Percentiles rank a stretch among this genome's conserved stretches.
phyloP scores from a whole-genome alignment of 176 grass and related monocot genomes.

The Aegilops speltoides region DNA sequence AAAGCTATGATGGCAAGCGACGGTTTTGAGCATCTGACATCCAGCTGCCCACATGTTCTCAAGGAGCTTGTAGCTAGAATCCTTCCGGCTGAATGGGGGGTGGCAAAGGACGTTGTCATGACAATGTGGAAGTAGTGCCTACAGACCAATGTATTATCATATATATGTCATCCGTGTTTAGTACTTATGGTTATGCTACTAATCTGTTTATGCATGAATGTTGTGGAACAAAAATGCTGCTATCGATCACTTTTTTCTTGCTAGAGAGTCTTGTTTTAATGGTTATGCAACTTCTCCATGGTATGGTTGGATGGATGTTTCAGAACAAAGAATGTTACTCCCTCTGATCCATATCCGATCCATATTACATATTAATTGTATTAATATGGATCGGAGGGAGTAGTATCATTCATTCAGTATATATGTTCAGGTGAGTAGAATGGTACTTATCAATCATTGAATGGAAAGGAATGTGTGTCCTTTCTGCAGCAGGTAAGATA shows the following conservation, averaged over 20 bases:
- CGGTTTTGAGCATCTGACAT: background rate
- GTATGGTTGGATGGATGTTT: background rate
- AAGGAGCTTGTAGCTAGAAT: background rate
- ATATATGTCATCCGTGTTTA: background rate
- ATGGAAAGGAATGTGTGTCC: constrained; percentile 52
- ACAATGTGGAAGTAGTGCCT: background rate
- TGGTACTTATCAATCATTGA: background rate
- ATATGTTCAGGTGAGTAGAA: background rate
- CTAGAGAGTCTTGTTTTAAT: background rate
- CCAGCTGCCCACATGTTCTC: background rate
- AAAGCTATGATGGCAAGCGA: background rate
- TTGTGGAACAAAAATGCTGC: too few relatives aligned
- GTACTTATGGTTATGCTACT: background rate
- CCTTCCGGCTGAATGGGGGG: background rate
- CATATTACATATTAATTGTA: too few relatives aligned
- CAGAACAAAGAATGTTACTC: too few relatives aligned
- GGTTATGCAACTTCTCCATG: background rate
- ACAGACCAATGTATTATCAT: background rate
- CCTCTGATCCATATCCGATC: too few relatives aligned
- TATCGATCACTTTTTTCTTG: background rate
- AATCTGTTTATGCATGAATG: background rate
- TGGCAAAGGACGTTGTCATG: background rate
- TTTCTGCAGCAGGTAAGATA: constrained; percentile 83
- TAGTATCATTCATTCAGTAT: background rate
- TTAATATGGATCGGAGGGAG: too few relatives aligned